Percentiles rank a stretch among this genome's conserved stretches.
These are phyloP conservation scores for Trebouxia sp. DNA, from an alignment of 139 green algal genomes.

Conservation along the genomic window DNA sequence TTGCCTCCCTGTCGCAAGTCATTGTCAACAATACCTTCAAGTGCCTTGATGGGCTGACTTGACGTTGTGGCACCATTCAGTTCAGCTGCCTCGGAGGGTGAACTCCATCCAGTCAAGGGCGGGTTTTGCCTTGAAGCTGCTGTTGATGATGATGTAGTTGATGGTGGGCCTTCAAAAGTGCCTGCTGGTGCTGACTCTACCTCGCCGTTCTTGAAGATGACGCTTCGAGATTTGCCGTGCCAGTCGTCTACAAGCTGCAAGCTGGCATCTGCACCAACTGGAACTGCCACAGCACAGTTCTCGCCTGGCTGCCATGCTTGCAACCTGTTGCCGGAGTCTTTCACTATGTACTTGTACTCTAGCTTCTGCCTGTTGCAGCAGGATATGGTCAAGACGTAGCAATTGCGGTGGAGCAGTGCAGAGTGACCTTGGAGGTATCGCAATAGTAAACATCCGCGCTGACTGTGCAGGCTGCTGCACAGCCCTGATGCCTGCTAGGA, in stretches of 20 bases:
- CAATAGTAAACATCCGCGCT: no score
- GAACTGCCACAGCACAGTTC: conserved; percentile 6
- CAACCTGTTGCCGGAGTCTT: not conserved
- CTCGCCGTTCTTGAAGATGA: not conserved
- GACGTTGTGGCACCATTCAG: no score
- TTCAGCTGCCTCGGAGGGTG: not conserved
- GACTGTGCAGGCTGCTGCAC: no score
- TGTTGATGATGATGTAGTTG: not conserved
- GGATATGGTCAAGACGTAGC: not conserved
- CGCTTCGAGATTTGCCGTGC: conserved; percentile 4
- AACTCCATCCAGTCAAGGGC: no score
- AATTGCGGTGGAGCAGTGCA: not conserved
- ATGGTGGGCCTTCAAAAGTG: not conserved
- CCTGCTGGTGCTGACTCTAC: not conserved
- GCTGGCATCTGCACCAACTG: not conserved
- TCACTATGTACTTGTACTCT: conserved; percentile 15
- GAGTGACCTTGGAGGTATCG: no score
- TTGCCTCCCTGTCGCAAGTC: no score
- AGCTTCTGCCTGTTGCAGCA: conserved; percentile 1
- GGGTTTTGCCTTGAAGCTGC: no score
- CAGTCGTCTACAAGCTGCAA: conserved; percentile 7
- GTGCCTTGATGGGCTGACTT: no score
- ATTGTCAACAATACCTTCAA: no score
- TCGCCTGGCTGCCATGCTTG: not conserved
- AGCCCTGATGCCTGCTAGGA: no score